Base-by-base conservation (phyloP, 108 stramenopile species). In the Discostella stelligeroides region DNA sequence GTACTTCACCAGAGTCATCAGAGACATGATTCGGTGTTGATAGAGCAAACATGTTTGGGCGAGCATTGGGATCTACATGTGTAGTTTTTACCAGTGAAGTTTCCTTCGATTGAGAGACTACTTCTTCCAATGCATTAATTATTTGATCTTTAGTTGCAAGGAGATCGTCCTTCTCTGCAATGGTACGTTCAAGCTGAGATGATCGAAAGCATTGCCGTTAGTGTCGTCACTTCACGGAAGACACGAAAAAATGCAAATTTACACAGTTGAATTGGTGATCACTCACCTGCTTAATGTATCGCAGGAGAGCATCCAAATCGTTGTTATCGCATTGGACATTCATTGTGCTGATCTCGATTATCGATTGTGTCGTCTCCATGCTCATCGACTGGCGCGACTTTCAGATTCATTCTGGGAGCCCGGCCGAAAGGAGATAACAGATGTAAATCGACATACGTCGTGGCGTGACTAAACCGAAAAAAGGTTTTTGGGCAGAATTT, bases 181-280 rank as follows among this genome's bases (percentile, higher is more conserved):
- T 1, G 62, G 6, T 47, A 20, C 24, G n/a, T 20, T 63, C 62
- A 28, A 63, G 62, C 62, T 47, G 61, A 6, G 34, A n/a, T n/a
- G n/a, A n/a, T n/a, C n/a, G n/a, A n/a, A n/a, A n/a, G n/a, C n/a
- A n/a, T n/a, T n/a, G n/a, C n/a, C n/a, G n/a, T n/a, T n/a, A n/a
- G n/a, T n/a, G n/a, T n/a, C n/a, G n/a, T n/a, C n/a, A n/a, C n/a
- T n/a, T n/a, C n/a, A n/a, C n/a, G n/a, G n/a, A n/a, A n/a, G n/a
- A n/a, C n/a, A n/a, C n/a, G n/a, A n/a, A n/a, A n/a, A n/a, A 34
- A 34, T 34, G 34, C 34, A 34, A 34, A 34, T 34, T 34, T 34
- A 6, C 34, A 34, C 5, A 34, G 34, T 34, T 3, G 34, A 34
- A 34, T 3, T 34, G 34, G 6, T 6, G 34, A 34, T 45, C 43